These are phyloP conservation scores for Bretschneidera sinensis DNA, from an alignment of 345 rosid genomes.

Conservation along the genomic window DNA sequence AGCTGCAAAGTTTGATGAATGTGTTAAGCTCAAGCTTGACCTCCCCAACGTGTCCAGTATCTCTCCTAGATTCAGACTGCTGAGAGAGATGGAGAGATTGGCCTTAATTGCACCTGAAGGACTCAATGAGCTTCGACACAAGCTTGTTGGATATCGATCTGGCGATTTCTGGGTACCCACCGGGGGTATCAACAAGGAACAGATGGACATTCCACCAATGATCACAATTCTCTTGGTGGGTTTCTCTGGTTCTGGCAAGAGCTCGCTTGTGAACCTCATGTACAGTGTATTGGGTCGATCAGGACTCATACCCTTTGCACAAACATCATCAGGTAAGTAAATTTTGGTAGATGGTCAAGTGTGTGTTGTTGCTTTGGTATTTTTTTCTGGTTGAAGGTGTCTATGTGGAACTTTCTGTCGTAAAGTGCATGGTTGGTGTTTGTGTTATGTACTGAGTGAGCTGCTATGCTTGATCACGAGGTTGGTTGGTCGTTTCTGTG, in stretches of 20 bases:
- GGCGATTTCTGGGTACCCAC: constrained; percentile 67
- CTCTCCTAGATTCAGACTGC: constrained; percentile 40
- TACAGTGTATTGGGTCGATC: constrained; percentile 59
- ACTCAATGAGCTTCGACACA: constrained; percentile 52
- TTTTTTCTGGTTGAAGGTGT: too few relatives aligned
- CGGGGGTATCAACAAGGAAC: constrained; percentile 43
- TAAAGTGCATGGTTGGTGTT: too few relatives aligned
- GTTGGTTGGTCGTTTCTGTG: too few relatives aligned
- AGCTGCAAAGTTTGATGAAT: constrained; percentile 37
- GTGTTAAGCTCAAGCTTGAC: constrained; percentile 28
- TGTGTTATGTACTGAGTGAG: too few relatives aligned
- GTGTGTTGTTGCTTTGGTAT: too few relatives aligned
- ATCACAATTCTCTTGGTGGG: constrained; percentile 55
- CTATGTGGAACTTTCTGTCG: too few relatives aligned
- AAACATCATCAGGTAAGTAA: constrained; percentile 41
- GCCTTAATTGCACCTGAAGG: constrained; percentile 48
- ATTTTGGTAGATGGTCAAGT: too few relatives aligned
- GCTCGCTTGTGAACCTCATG: constrained; percentile 60
- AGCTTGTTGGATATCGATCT: constrained; percentile 36
- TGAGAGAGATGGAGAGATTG: constrained; percentile 54
- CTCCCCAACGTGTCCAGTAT: constrained; percentile 27
- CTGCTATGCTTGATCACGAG: too few relatives aligned
- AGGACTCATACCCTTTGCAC: constrained; percentile 51
- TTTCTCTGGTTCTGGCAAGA: constrained; percentile 55
- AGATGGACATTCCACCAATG: constrained; percentile 45